phyloP scores from a whole-genome alignment of 2,329 filamentous ascomycete genomes.

The Ascochyta rabiei region DNA sequence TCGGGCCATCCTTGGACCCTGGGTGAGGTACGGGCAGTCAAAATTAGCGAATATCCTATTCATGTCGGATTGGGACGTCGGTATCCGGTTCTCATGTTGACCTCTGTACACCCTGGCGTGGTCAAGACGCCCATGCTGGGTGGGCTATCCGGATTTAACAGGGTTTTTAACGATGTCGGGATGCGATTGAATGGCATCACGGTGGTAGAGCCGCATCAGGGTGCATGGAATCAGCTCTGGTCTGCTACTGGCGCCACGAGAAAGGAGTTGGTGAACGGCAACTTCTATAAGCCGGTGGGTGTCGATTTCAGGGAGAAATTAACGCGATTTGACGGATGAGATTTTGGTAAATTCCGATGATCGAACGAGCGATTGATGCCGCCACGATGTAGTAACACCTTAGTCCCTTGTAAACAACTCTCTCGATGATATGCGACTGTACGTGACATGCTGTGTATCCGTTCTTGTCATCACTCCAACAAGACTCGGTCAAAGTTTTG shows the following conservation, averaged over 20 bases:
- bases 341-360: constrained; percentile 13
- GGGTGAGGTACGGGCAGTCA: constrained; percentile 52
- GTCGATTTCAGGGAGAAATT: constrained; percentile 14
- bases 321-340: constrained; percentile 26
- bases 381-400: too few species aligned
- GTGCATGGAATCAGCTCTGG: constrained; percentile 49
- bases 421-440: too few species aligned
- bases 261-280: constrained; percentile 42
- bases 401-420: too few species aligned
- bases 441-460: too few species aligned
- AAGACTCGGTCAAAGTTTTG: too few species aligned
- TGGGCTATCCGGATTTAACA: constrained; percentile 20
- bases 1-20: constrained; percentile 29
- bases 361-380: neutral
- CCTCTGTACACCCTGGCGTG: constrained; percentile 54
- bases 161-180: constrained; percentile 17
- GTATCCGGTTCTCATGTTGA: constrained; percentile 50
- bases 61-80: constrained; percentile 45
- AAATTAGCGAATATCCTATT: constrained; percentile 58
- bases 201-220: constrained; percentile 21
- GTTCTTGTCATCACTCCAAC: too few species aligned
- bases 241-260: constrained; percentile 36
- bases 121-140: constrained; percentile 49
- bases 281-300: constrained; percentile 45
- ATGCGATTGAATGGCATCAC: neutral